Base-by-base conservation (phyloP, 2,329 filamentous ascomycete genomes). In the Stachybotrys elegans region DNA sequence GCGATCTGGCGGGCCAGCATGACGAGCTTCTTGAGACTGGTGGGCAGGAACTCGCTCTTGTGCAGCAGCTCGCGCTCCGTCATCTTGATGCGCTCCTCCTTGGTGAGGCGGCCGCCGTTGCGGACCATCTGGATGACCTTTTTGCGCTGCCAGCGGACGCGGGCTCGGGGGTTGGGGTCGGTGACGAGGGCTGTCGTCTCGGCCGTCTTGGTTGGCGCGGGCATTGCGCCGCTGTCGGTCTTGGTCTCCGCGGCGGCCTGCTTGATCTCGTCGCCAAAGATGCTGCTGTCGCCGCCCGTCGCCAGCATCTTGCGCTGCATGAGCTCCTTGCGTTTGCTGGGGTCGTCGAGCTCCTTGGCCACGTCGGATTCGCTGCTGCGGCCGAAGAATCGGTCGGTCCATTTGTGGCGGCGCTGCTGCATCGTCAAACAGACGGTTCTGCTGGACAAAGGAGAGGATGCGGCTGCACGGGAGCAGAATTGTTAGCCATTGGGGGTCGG, bases 1-100 rank as follows among this genome's bases (percentile, higher is more conserved):
- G 83, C 78, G 59, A 98, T 93, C 70, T 97, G 93, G 44, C 86
- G 81, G 20, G 92, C 84, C 40, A 98, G 71, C 56, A 87, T 84
- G 42, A 85, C 83, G 44, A 98, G 76, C 72, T 98, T 98, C 81
- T 98, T 98, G 51, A 88, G 73, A 40, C 83, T 89, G 3, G 93
- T 96, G 57, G 90, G 84, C 61, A 96, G 78, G 53, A 79, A 78
- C 38, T 84, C 77, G 49, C 83, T 89, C 65, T 83, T 83, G 62
- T 71, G 71, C 21, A 65, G 51, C 48, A 75, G 58, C 55, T 76
- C 61, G 47, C 78, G 71, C 65, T 84, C 81, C 8, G 74, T 72
- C 53, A 83, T 81, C 59, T 80, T 78, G 48, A 96, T 78, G 43
- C 78, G 72, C 55, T 90, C 79, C 41, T 76, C 71, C 50, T 79